These are phyloP conservation scores for Nigrospora sphaerica DNA, from an alignment of 2,329 filamentous ascomycete genomes.

Conservation along the genomic window DNA sequence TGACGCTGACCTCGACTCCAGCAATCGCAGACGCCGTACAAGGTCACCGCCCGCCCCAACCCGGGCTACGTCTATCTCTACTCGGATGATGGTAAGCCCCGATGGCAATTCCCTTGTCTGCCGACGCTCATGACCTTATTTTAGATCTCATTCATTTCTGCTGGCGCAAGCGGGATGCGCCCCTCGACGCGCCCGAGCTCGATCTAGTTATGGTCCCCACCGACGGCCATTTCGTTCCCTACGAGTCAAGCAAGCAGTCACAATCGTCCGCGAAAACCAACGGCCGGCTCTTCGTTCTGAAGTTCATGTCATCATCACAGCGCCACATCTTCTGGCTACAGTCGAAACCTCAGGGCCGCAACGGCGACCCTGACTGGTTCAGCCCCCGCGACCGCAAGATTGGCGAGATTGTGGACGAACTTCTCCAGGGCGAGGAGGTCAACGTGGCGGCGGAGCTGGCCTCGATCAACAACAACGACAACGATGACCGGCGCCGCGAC, in stretches of 20 bases:
- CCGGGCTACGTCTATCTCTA: conserved; percentile 91
- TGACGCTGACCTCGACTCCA: conserved; percentile 10
- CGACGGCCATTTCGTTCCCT: conserved; percentile 82
- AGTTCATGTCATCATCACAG: conserved; percentile 87
- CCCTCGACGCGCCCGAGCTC: conserved; percentile 67
- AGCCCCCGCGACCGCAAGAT: conserved; percentile 82
- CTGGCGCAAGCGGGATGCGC: conserved; percentile 76
- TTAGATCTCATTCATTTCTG: conserved; percentile 92
- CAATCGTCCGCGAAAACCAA: conserved; percentile 61
- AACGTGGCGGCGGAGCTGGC: conserved; percentile 69
- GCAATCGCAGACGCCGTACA: conserved; percentile 46
- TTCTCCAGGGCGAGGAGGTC: conserved; percentile 85
- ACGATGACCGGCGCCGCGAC: conserved; percentile 35
- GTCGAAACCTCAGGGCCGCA: conserved; percentile 70
- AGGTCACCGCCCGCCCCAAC: conserved; percentile 64
- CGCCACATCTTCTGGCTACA: conserved; percentile 96
- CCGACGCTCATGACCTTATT: neutral
- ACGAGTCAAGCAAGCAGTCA: conserved; percentile 53
- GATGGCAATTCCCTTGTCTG: neutral
- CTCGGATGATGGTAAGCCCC: conserved; percentile 68
- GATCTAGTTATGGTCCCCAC: conserved; percentile 91
- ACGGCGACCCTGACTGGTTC: conserved; percentile 67
- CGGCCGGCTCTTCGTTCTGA: conserved; percentile 87
- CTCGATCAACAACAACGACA: conserved; percentile 45
- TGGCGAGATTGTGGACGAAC: conserved; percentile 74